Evolutionary conservation across 768 basidiomycete genomes (phyloP).

Genomic region (Mycena amicta): DNA sequence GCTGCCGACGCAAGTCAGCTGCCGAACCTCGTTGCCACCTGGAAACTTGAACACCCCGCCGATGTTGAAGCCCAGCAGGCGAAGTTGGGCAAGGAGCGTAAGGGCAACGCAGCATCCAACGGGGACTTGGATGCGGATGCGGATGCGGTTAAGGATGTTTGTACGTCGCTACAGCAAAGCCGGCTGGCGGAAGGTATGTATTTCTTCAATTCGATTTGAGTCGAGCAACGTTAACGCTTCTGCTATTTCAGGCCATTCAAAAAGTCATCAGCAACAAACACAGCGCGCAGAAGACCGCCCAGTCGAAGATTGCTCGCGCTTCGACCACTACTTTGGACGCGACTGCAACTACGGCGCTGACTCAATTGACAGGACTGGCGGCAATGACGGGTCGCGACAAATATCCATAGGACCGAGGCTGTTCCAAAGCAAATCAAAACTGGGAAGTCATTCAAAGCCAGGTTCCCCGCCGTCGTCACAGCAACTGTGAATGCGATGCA

Average conservation of each 20-base stretch:
- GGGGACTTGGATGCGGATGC: no score
- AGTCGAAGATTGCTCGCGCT: neutral
- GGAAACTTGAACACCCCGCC: no score
- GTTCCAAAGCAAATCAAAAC: neutral
- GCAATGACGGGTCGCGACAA: constrained; percentile 10
- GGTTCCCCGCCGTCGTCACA: neutral
- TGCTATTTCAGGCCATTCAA: constrained; percentile 9
- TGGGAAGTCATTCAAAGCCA: neutral
- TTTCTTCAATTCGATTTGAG: neutral
- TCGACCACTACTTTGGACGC: neutral
- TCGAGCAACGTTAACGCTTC: neutral
- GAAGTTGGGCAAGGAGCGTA: no score
- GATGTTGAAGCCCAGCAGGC: no score
- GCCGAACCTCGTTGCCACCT: constrained; percentile 2
- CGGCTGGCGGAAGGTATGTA: no score
- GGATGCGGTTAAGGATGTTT: no score
- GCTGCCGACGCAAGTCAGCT: neutral
- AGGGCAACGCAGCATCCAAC: no score
- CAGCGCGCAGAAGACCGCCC: neutral
- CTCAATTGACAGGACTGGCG: constrained; percentile 1
- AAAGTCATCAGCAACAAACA: constrained; percentile 15
- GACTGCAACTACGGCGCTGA: no score
- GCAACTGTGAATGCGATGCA: neutral
- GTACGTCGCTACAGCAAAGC: no score
- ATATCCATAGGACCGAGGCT: constrained; percentile 8